These are phyloP conservation scores for Fraxinus sp. DNA, from an alignment of 305 asterid genomes.

Conservation along the genomic window DNA sequence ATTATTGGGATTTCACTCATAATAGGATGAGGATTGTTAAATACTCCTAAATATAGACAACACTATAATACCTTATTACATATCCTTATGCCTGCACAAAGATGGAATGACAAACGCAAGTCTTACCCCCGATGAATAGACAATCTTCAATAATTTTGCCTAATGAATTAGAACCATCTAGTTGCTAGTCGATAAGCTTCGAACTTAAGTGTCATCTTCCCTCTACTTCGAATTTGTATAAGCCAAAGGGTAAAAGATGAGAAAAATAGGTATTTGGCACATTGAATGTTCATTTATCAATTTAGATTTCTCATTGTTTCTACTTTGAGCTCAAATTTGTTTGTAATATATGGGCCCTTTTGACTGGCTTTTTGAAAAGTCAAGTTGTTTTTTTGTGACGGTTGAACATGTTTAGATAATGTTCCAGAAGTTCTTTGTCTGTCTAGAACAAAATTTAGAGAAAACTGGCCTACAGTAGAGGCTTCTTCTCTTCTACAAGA, in stretches of 20 bases:
- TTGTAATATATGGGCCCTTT: no score
- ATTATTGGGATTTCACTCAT: not conserved
- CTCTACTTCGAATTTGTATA: not conserved
- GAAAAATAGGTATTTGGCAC: no score
- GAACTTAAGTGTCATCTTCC: not conserved
- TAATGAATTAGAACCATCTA: no score
- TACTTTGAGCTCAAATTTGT: not conserved
- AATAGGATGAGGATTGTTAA: constrained; percentile 18
- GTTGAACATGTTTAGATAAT: no score
- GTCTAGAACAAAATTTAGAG: no score
- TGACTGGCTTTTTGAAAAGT: no score
- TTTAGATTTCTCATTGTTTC: not conserved
- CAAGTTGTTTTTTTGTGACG: no score
- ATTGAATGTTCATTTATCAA: no score
- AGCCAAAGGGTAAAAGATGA: no score
- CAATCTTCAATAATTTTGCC: not conserved
- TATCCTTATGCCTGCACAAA: not conserved
- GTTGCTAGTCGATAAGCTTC: not conserved
- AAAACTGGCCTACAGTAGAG: not conserved
- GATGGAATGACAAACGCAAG: no score
- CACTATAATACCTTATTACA: not conserved
- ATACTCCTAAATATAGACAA: not conserved
- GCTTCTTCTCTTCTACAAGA: no score
- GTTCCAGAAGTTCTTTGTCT: not conserved
- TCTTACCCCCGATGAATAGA: not conserved